Evolutionary conservation across 1,284 basidiomycete genomes (phyloP), one percentile per base, ranked within the genome.

Genomic region (Ceratobasidium sp.): DNA sequence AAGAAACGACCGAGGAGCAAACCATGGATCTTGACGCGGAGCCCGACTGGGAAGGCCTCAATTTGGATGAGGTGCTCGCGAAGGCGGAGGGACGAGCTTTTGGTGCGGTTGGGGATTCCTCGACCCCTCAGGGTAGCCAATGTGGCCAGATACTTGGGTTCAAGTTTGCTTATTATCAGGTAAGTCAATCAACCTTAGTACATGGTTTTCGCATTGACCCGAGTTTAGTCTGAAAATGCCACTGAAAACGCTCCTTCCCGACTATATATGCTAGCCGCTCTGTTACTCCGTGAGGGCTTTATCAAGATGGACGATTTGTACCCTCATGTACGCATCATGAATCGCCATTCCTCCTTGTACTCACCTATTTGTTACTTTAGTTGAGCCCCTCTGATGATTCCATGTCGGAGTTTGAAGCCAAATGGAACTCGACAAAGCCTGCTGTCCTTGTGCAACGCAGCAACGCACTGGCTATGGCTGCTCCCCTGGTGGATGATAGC

Each of bases 91-190:
- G 68, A 8, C 54, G 49, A 5, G 22, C 59, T 59, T 25, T 29
- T 22, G 52, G 74, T 13, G 37, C 43, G 32, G 54, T 19, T 37
- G 51, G 67, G 17, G 29, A 73, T 19, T 59, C 68, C 19, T 44
- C 71, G 76, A 65, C 54, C 59, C 73, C 73, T 29, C 73, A 75
- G 54, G 73, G 73, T 1, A 75, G 73, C 22, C 73, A 75, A 19
- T 75, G 73, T 78, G 93, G 95, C 9, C 95, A 98, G 83, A 92
- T 99, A 0, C 86, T 99, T 15, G 97, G 97, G 25, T 99, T 99
- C 88, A 99, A 99, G 83, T 98, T 98, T 81, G 88, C 88, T 11
- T 91, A 93, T 83, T 98, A 97, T 84, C 92, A 95, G 85, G 94
- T 94, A 79, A 74, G 88, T 81, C 32, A 46, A n/a, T 13, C 11